phyloP scores from a whole-genome alignment of 1,139 yeast species.

The Suhomyces wounanorum region DNA sequence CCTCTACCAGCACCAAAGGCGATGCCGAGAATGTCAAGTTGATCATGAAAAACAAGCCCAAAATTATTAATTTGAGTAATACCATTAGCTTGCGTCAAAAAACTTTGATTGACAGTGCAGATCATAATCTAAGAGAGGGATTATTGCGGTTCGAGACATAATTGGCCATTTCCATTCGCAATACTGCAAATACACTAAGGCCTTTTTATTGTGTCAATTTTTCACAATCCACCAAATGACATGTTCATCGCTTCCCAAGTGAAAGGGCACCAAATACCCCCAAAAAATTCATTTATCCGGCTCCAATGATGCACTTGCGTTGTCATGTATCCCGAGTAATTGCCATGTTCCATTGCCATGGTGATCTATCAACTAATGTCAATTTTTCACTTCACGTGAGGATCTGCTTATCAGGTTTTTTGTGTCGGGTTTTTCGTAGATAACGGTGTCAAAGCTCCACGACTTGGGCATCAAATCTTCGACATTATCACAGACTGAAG shows the following conservation, averaged over 20 bases:
- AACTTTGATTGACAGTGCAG: constrained; percentile 55
- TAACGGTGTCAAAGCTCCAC: background rate
- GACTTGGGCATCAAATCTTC: background rate
- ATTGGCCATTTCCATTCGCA: background rate
- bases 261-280: too few relatives aligned
- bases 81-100: constrained; percentile 48
- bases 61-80: constrained; percentile 52
- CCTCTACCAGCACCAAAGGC: constrained; percentile 34
- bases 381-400: background rate
- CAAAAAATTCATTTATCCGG: background rate
- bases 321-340: background rate
- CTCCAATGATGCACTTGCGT: background rate
- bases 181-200: background rate
- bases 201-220: too few relatives aligned
- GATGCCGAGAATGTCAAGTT: constrained; percentile 27
- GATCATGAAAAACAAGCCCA: constrained; percentile 50
- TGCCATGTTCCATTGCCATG: background rate
- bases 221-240: too few relatives aligned
- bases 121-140: constrained; percentile 22
- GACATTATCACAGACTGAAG: background rate
- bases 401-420: background rate
- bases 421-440: background rate
- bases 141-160: constrained; percentile 11
- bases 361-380: background rate
- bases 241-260: too few relatives aligned